Base-by-base conservation (phyloP, 2,329 filamentous ascomycete genomes). In the Diaporthe caulivora region DNA sequence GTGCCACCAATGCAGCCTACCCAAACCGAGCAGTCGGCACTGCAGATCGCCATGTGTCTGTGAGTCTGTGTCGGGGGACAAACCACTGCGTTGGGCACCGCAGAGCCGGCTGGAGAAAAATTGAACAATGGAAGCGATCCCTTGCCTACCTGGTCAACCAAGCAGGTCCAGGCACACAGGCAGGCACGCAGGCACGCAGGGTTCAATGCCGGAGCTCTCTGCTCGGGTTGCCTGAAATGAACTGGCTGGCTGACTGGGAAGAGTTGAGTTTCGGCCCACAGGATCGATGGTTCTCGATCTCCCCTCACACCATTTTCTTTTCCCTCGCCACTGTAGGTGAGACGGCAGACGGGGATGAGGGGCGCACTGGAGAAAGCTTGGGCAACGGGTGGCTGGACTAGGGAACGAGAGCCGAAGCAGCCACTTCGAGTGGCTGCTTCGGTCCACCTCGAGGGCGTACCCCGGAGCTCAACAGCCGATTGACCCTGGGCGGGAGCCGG, bases 1-100 rank as follows among this genome's bases (percentile, higher is more conserved):
- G 62, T 67, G 62, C 62, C 62, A 40, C 62, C 53, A 53, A 67
- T 53, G 62, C 62, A 67, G 62, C 62, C 47, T 53, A 40, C 62
- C 62, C 31, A 37, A 53, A 51, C 13, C 21, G 47, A 67, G 62
- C 29, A 67, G 62, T 40, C n/a, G n/a, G 44, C 15, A 21, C 7
- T 67, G 62, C 62, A 51, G 44, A 67, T 67, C 60, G 29, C 21
- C 60, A 49, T 47, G 58, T 64, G 42, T 64, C 42, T 42, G 60
- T 64, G 42, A 5, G 34, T 34, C 34, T 40, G 37, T 40, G 7
- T 40, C 37, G 11, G 34, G 9, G 34, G 34, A 34, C 58, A 47
- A 49, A 49, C 26, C 44, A n/a, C 42, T 47, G 60, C 26, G 44
- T 18, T 18, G 34, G 18, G 60, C 29, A 17, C 40, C 44, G 44